Evolutionary conservation across 495 filamentous ascomycete species (phyloP).

Genomic region (Penicillium coprophilum): DNA sequence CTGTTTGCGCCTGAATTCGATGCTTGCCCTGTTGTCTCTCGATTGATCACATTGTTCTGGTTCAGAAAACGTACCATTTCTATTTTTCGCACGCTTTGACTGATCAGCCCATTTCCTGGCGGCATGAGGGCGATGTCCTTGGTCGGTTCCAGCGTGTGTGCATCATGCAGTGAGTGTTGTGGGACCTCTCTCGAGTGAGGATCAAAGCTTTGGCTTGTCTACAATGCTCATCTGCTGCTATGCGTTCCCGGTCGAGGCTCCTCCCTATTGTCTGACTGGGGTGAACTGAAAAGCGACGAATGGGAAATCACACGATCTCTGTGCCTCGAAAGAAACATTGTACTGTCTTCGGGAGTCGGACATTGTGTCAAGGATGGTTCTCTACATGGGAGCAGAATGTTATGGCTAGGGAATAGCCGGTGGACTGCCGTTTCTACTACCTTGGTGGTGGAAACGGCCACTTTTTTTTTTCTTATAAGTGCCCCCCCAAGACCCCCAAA

Average conservation of each 20-base stretch:
- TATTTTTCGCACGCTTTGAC: conserved; percentile 13
- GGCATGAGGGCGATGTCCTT: conserved; percentile 3
- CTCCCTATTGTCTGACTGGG: conserved; percentile 8
- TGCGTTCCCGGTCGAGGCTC: conserved; percentile 12
- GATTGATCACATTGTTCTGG: conserved; percentile 16
- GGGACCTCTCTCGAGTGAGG: conserved; percentile 94
- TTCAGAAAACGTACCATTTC: not conserved
- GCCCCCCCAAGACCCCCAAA: conserved; percentile 18
- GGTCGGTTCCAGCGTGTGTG: conserved; percentile 10
- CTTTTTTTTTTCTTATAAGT: conserved; percentile 65
- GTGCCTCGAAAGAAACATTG: conserved; percentile 24
- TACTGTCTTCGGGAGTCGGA: conserved; percentile 18
- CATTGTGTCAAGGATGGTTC: conserved; percentile 42
- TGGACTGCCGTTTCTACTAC: conserved; percentile 40
- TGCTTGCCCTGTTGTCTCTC: conserved; percentile 2
- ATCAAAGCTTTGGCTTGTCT: conserved; percentile 97
- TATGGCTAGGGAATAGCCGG: conserved; percentile 12
- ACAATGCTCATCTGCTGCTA: conserved; percentile 27
- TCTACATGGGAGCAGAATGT: conserved; percentile 30
- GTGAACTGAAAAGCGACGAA: conserved; percentile 24
- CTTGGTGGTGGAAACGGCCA: conserved; percentile 50
- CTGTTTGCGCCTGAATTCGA: conserved; percentile 2
- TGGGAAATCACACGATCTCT: conserved; percentile 37
- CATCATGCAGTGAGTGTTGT: conserved; percentile 20
- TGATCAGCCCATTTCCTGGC: conserved; percentile 6